These are phyloP conservation scores for Ilyonectria sp. DNA, from an alignment of 2,329 filamentous ascomycete genomes.

Conservation along the genomic window DNA sequence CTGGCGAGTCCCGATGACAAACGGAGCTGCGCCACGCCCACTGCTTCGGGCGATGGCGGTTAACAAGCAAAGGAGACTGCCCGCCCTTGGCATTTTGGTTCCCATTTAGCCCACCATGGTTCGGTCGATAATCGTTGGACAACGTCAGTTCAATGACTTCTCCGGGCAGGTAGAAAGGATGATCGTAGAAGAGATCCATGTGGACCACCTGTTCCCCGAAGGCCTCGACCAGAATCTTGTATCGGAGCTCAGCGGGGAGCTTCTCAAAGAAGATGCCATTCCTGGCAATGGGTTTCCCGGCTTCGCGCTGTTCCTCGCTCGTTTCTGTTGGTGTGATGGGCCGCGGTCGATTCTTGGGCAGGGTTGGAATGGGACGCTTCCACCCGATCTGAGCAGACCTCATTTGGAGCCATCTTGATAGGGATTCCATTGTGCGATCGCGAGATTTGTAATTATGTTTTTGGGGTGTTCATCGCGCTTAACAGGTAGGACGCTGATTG, in stretches of 20 bases:
- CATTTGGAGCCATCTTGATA: background rate
- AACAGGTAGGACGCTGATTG: no score
- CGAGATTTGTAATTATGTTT: background rate
- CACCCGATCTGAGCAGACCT: background rate
- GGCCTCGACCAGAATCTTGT: constrained; percentile 41
- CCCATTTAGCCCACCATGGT: constrained; percentile 2
- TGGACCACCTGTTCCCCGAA: constrained; percentile 43
- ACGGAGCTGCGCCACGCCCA: constrained; percentile 48
- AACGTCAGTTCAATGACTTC: background rate
- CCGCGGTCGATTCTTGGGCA: constrained; percentile 11
- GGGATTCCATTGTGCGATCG: constrained; percentile 1
- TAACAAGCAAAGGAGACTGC: background rate
- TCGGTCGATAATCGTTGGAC: background rate
- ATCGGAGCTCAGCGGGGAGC: constrained; percentile 47
- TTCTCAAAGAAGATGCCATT: constrained; percentile 44
- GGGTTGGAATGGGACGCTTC: constrained; percentile 1
- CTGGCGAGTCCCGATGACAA: constrained; percentile 42
- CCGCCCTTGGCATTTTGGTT: background rate
- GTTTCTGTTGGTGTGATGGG: constrained; percentile 4
- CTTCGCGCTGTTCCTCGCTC: background rate
- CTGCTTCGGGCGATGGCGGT: constrained; percentile 27
- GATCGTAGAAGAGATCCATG: constrained; percentile 44
- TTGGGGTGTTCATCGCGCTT: no score
- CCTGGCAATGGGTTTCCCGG: background rate
- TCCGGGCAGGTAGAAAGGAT: constrained; percentile 18